phyloP scores from a whole-genome alignment of 805 yeast species.

The Cyberlindnera lachancei region DNA sequence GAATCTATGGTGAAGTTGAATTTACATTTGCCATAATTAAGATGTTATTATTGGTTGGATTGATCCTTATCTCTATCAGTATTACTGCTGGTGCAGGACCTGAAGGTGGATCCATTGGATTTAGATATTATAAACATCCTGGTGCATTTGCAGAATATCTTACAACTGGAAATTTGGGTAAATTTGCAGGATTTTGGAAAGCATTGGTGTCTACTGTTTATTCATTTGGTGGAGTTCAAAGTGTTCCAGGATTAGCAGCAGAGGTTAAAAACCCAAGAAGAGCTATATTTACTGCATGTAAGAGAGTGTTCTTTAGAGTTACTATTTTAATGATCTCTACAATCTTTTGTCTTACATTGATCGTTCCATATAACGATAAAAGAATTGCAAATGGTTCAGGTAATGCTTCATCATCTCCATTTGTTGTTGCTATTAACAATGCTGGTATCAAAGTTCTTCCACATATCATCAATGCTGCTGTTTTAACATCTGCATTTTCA shows the following conservation, averaged over 20 bases:
- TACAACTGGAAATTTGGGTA: slow-evolving; percentile 37
- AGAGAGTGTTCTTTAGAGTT: slow-evolving; percentile 27
- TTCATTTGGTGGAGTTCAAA: slow-evolving; percentile 51
- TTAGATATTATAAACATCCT: slow-evolving; percentile 28
- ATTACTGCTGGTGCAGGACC: slow-evolving; percentile 63
- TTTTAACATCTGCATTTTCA: slow-evolving; percentile 32
- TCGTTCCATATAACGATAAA: slow-evolving; percentile 27
- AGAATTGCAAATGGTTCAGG: slow-evolving; percentile 23
- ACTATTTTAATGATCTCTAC: slow-evolving; percentile 25
- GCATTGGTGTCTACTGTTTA: slow-evolving; percentile 53
- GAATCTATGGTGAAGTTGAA: slow-evolving; percentile 40
- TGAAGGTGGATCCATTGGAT: slow-evolving; percentile 27
- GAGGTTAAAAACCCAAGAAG: slow-evolving; percentile 51
- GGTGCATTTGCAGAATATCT: slow-evolving; percentile 25
- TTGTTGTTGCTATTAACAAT: slow-evolving; percentile 37
- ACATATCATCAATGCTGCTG: slow-evolving; percentile 29
- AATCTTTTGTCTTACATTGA: slow-evolving; percentile 28
- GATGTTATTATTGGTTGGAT: slow-evolving; percentile 52
- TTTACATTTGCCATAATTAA: slow-evolving; percentile 57
- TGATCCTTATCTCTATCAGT: slow-evolving; percentile 45
- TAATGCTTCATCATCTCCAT: slow-evolving; percentile 29
- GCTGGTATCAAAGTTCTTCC: slow-evolving; percentile 34
- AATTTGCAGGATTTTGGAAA: slow-evolving; percentile 53
- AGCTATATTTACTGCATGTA: slow-evolving; percentile 53
- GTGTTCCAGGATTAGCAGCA: slow-evolving; percentile 46